phyloP scores from a whole-genome alignment of 176 grass and related monocot genomes.

The Carex scoparia region DNA sequence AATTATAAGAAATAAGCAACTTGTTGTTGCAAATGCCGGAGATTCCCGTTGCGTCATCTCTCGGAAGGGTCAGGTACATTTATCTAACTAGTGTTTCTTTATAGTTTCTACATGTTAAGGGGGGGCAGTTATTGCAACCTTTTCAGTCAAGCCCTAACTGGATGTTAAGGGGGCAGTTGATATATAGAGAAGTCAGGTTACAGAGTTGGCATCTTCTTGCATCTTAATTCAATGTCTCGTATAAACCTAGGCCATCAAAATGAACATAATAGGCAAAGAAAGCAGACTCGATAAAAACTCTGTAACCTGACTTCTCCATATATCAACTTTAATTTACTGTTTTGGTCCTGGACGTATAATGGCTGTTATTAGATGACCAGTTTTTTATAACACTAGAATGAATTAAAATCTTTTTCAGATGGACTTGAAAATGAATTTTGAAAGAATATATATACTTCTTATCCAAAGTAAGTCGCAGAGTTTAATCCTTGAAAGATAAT shows the following conservation, averaged over 20 bases:
- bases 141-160: background rate
- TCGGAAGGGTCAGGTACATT: conserved; percentile 66
- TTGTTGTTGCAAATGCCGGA: conserved; percentile 89
- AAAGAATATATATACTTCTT: background rate
- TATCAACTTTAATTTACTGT: background rate
- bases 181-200: background rate
- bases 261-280: background rate
- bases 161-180: too few relatives aligned
- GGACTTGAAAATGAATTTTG: background rate
- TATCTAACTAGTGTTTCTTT: background rate
- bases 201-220: background rate
- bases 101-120: background rate
- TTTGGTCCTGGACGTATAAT: background rate
- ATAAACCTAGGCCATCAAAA: background rate
- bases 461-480: background rate
- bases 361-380: background rate
- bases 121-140: background rate
- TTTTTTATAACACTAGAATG: background rate
- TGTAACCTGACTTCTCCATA: background rate
- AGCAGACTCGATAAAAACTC: background rate
- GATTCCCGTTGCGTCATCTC: conserved; percentile 99
- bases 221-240: background rate
- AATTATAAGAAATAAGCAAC: conserved; percentile 72
- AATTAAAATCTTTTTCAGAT: background rate
- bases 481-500: background rate